Percentiles rank a stretch among this genome's conserved stretches.
Evolutionary conservation across 2,329 filamentous ascomycete species (phyloP).

Genomic region (Pseudogymnoascus sp.): DNA sequence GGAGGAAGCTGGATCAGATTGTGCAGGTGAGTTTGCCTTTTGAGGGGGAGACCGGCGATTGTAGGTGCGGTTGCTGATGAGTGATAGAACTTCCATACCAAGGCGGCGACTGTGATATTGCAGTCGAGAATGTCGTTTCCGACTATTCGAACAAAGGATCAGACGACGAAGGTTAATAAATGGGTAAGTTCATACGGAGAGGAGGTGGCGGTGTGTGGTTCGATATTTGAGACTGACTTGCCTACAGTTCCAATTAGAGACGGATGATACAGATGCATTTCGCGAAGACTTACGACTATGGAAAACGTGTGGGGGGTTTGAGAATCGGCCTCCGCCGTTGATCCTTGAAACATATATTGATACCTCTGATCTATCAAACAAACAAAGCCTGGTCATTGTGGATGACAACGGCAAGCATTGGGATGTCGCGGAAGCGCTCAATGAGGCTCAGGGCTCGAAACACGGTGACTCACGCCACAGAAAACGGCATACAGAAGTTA

Average conservation of each 20-base stretch:
- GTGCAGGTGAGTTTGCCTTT: conserved; percentile 60
- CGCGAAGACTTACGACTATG: conserved; percentile 73
- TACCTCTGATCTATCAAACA: conserved; percentile 68
- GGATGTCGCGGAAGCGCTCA: conserved; percentile 82
- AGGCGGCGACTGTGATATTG: conserved; percentile 77
- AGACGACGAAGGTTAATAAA: conserved; percentile 67
- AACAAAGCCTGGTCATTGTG: conserved; percentile 78
- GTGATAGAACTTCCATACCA: conserved; percentile 79
- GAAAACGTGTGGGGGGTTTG: conserved; percentile 71
- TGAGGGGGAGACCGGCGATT: conserved; percentile 12
- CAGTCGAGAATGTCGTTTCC: conserved; percentile 69
- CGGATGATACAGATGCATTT: conserved; percentile 87
- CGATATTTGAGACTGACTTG: not conserved
- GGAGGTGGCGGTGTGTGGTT: not conserved
- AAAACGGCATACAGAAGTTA: conserved; percentile 60
- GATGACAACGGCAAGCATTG: conserved; percentile 88
- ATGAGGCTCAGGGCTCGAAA: conserved; percentile 48
- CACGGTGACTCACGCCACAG: conserved; percentile 19
- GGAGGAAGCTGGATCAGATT: conserved; percentile 85
- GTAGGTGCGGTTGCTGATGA: conserved; percentile 21
- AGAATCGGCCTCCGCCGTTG: conserved; percentile 73
- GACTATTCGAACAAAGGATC: conserved; percentile 48
- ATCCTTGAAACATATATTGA: conserved; percentile 89
- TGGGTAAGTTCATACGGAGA: conserved; percentile 57
- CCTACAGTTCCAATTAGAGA: conserved; percentile 82